These are phyloP conservation scores for Pythium brassicae DNA, from an alignment of 352 stramenopile species.

Conservation along the genomic window DNA sequence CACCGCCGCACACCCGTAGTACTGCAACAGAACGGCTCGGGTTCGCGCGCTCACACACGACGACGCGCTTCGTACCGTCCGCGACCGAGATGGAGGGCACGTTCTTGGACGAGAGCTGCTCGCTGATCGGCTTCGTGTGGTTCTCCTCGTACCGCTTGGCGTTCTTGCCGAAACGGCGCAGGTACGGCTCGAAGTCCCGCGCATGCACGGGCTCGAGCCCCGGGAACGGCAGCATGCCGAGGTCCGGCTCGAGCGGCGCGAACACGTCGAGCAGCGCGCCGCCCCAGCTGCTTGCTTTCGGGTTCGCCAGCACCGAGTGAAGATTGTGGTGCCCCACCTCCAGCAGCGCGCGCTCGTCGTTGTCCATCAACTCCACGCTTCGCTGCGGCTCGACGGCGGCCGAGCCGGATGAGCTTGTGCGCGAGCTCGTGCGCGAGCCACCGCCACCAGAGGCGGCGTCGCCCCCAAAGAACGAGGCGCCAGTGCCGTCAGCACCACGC, in stretches of 20 bases:
- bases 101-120: conserved; percentile 82
- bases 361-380: conserved; percentile 31
- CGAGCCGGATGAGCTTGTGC: conserved; percentile 25
- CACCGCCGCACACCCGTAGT: background rate
- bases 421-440: conserved; percentile 26
- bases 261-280: conserved; percentile 67
- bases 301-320: conserved; percentile 82
- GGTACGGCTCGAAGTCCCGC: conserved; percentile 75
- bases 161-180: conserved; percentile 63
- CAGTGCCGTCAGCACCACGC: conserved; percentile 13
- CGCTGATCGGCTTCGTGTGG: conserved; percentile 65
- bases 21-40: too few species aligned
- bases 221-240: conserved; percentile 60
- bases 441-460: background rate
- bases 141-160: conserved; percentile 72
- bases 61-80: conserved; percentile 46
- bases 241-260: conserved; percentile 67
- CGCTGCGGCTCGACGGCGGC: conserved; percentile 5
- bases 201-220: conserved; percentile 53
- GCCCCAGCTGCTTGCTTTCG: conserved; percentile 69
- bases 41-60: too few species aligned
- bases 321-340: conserved; percentile 77
- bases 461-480: conserved; percentile 4
- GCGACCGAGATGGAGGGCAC: conserved; percentile 77
- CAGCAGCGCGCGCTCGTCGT: conserved; percentile 66